These are phyloP conservation scores for Podosphaera aphanis DNA, from an alignment of 2,329 filamentous ascomycete genomes.

Conservation along the genomic window DNA sequence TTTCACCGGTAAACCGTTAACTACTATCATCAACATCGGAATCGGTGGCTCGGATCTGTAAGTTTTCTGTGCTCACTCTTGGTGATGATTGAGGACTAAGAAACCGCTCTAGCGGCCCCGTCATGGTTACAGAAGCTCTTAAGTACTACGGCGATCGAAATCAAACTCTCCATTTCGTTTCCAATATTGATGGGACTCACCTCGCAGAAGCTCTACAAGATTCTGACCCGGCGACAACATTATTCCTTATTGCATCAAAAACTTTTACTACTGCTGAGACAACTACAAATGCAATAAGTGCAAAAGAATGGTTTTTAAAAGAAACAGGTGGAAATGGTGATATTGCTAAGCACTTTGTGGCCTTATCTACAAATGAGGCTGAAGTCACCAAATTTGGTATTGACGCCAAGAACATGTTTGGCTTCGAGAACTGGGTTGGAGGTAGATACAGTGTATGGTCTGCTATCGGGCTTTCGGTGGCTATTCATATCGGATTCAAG, in stretches of 20 bases:
- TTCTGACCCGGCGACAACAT: slow-evolving; percentile 90
- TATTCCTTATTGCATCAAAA: slow-evolving; percentile 96
- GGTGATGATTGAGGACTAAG: background rate
- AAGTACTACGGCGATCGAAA: slow-evolving; percentile 77
- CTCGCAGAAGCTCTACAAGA: slow-evolving; percentile 75
- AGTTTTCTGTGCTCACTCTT: slow-evolving; percentile 19
- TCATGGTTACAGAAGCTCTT: slow-evolving; percentile 96
- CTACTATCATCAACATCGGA: slow-evolving; percentile 89
- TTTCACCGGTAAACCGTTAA: slow-evolving; percentile 89
- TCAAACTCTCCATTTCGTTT: slow-evolving; percentile 89
- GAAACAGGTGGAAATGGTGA: slow-evolving; percentile 52
- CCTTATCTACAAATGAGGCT: slow-evolving; percentile 79
- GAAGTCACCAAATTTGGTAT: slow-evolving; percentile 98
- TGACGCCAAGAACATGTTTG: slow-evolving; percentile 98
- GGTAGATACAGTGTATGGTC: slow-evolving; percentile 98
- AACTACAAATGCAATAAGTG: slow-evolving; percentile 85
- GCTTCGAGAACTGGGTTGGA: slow-evolving; percentile 95
- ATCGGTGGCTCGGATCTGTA: slow-evolving; percentile 97
- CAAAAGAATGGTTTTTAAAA: slow-evolving; percentile 91
- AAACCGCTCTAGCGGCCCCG: slow-evolving; percentile 45
- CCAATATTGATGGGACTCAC: slow-evolving; percentile 98
- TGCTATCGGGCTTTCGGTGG: slow-evolving; percentile 85
- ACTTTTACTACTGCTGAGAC: slow-evolving; percentile 98
- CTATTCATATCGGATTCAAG: slow-evolving; percentile 85
- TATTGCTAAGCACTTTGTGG: slow-evolving; percentile 97